Evolutionary conservation across 305 asterid species (phyloP).

Genomic region (Solanum hybrid): DNA sequence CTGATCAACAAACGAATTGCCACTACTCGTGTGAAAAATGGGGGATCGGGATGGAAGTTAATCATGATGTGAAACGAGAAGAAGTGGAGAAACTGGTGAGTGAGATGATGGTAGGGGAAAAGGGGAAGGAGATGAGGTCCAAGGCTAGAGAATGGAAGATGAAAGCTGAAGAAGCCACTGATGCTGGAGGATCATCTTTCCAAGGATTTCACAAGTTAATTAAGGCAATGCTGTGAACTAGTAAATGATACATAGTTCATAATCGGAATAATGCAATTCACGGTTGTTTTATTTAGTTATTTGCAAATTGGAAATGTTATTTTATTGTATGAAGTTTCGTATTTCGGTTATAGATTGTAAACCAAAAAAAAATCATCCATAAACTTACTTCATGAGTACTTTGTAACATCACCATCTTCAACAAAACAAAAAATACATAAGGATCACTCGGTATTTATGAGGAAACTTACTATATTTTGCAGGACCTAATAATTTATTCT

Average conservation of each 20-base stretch:
- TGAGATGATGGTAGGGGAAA: slow-evolving; percentile 35
- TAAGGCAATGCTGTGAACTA: not conserved
- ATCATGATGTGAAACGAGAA: slow-evolving; percentile 31
- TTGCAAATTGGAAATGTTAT: not conserved
- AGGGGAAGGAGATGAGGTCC: slow-evolving; percentile 28
- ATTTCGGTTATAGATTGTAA: not conserved
- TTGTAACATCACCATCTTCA: not conserved
- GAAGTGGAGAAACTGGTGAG: slow-evolving; percentile 25
- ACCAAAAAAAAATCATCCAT: not conserved
- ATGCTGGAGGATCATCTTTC: slow-evolving; percentile 36
- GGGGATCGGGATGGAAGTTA: slow-evolving; percentile 45
- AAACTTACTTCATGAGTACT: not conserved
- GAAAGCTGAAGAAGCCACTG: slow-evolving; percentile 29
- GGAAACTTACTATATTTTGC: not conserved
- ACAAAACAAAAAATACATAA: not conserved
- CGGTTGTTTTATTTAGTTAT: not conserved
- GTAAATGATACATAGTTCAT: not conserved
- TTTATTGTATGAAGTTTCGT: not conserved
- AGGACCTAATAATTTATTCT: not conserved
- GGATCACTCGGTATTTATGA: not conserved
- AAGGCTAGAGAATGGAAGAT: slow-evolving; percentile 41
- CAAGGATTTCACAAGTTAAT: slow-evolving; percentile 24
- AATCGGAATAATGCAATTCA: not conserved
- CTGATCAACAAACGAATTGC: slow-evolving; percentile 43
- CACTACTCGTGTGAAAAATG: slow-evolving; percentile 34